Base-by-base conservation (phyloP, 768 basidiomycete genomes). In the Ramaria sp. region DNA sequence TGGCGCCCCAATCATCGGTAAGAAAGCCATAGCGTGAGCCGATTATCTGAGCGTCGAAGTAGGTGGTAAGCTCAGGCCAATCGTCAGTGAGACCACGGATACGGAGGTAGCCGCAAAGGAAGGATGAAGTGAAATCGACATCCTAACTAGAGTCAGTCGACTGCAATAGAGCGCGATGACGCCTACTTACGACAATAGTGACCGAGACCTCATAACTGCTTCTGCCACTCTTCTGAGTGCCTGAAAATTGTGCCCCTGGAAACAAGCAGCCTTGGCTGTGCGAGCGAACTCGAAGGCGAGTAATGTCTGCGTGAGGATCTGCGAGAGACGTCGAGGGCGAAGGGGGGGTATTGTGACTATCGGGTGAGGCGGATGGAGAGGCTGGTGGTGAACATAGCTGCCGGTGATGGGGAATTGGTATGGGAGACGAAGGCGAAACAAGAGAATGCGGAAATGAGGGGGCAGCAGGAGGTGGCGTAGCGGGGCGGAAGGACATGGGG, bases 1-100 rank as follows among this genome's bases (percentile, higher is more conserved):
- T 85, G 4, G 95, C 93, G 2, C 92, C 92, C 85, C 88, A 93
- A 57, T 86, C 83, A 61, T 81, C 76, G 4, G 95, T 98, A 62
- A 92, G 67, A 67, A 98, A 97, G 9, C 94, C 95, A 65, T 92
- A 83, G 20, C 88, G 81, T 57, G 76, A 81, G 16, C 93, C 93
- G 59, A 97, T 94, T 58, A 97, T 91, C 67, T 97, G 91, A 47
- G 93, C 94, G 63, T 93, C 90, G 67, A 97, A 97, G 64, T 92
- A 96, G 2, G 94, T 97, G 5, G 93, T 96, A 39, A 97, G 78
- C 66, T 94, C 88, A 15, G 94, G 94, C 79, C 90, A 93, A 63
- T 95, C 88, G 60, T 94, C 83, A 38, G 94, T 97, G 49, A 97
- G 71, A 27, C 91, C 90, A 16, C 85, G 84, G 65, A 98, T 98